phyloP scores from a whole-genome alignment of 2,329 filamentous ascomycete genomes.

The Thyridium curvatum region DNA sequence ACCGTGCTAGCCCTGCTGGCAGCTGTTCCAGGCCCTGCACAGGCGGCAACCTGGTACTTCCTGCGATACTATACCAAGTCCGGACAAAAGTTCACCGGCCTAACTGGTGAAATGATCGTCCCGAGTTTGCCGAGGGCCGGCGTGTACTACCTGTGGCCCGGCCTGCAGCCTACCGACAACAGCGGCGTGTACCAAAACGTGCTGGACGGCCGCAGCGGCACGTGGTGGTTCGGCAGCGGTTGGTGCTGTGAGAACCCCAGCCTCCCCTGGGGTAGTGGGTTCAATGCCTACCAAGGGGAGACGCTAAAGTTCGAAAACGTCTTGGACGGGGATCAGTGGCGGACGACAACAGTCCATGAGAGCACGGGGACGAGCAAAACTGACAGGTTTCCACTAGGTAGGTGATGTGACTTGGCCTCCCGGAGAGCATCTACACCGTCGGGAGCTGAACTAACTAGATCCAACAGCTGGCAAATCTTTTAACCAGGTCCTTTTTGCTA shows the following conservation, averaged over 20 bases:
- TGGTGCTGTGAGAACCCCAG: slow-evolving; percentile 33
- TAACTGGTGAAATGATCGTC: slow-evolving; percentile 21
- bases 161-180: slow-evolving; percentile 30
- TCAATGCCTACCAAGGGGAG: slow-evolving; percentile 26
- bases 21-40: slow-evolving; percentile 9
- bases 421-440: no score
- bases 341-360: slow-evolving; percentile 22
- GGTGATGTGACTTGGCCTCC: slow-evolving; percentile 4
- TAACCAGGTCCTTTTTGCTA: slow-evolving; percentile 32
- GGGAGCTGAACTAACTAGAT: slow-evolving; percentile 1
- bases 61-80: slow-evolving; percentile 23
- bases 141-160: slow-evolving; percentile 34
- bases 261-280: slow-evolving; percentile 29
- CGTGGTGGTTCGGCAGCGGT: slow-evolving; percentile 32
- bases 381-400: slow-evolving; percentile 25
- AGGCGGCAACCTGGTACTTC: slow-evolving; percentile 24
- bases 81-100: slow-evolving; percentile 24
- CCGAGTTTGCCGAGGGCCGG: slow-evolving; percentile 21
- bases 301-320: slow-evolving; percentile 24
- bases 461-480: slow-evolving; percentile 24
- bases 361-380: slow-evolving; percentile 19
- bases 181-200: slow-evolving; percentile 35
- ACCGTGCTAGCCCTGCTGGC: no score
- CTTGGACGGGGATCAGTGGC: slow-evolving; percentile 22
- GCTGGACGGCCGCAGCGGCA: slow-evolving; percentile 29